phyloP scores from a whole-genome alignment of 805 yeast species.

The Wickerhamiella azymoides region DNA sequence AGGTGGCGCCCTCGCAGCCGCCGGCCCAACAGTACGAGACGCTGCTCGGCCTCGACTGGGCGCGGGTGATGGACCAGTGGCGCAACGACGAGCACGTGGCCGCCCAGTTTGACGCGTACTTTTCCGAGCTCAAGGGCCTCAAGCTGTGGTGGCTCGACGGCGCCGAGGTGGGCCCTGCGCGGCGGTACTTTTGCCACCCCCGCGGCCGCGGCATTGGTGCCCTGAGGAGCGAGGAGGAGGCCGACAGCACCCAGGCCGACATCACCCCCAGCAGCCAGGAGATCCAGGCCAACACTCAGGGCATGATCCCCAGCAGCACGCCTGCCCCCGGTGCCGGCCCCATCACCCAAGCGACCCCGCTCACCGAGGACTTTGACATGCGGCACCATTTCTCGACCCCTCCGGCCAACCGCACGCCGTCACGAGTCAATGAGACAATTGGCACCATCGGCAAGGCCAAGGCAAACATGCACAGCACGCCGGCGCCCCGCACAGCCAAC shows the following conservation, averaged over 20 bases:
- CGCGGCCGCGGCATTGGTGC: slow-evolving; percentile 4
- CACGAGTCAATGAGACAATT: slow-evolving; percentile 4
- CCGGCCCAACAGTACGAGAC: slow-evolving; percentile 6
- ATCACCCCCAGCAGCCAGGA: background rate
- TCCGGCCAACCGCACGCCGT: background rate
- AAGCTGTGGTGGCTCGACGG: slow-evolving; percentile 11
- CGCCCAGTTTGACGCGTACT: background rate
- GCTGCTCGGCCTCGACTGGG: slow-evolving; percentile 8
- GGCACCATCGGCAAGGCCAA: slow-evolving; percentile 4
- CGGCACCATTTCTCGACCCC: slow-evolving; percentile 4
- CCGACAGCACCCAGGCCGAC: background rate
- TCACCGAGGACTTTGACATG: slow-evolving; percentile 2
- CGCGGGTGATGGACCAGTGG: background rate
- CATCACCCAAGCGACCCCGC: too few species aligned
- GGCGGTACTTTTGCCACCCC: background rate
- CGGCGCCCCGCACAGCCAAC: too few species aligned
- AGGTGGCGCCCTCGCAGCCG: slow-evolving; percentile 1
- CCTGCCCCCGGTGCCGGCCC: too few species aligned
- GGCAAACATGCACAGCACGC: slow-evolving; percentile 1
- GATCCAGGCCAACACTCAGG: too few species aligned
- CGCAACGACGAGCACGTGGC: background rate
- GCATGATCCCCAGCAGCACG: too few species aligned
- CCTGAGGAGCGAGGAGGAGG: background rate
- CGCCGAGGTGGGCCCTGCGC: background rate
- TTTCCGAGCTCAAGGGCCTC: background rate